Conservation (phyloP, 192 early-diverging fungal genomes). For the Gaertneriomyces semiglobifer region DNA sequence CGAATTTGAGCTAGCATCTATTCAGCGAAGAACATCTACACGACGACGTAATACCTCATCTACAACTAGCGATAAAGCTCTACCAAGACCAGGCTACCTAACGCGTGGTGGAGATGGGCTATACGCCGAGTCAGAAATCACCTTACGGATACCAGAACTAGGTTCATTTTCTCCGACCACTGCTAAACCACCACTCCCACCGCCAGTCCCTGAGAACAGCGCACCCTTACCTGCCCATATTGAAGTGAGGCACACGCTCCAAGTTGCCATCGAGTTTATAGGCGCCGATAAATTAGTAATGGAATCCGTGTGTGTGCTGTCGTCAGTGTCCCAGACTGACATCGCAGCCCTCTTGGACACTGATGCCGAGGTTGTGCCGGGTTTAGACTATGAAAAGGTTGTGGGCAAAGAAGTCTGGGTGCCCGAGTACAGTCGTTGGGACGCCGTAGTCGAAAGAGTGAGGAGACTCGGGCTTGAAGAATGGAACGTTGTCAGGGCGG, state of each 20-base stretch:
- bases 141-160: constrained; percentile 32
- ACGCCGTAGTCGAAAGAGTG: constrained; percentile 28
- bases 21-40: neutral
- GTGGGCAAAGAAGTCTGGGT: constrained; percentile 48
- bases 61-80: constrained; percentile 4
- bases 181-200: constrained; percentile 21
- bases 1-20: constrained; percentile 17
- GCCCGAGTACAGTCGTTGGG: constrained; percentile 38
- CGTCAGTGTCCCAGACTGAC: constrained; percentile 40
- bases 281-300: constrained; percentile 42
- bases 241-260: constrained; percentile 46
- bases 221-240: constrained; percentile 33
- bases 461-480: constrained; percentile 4
- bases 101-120: constrained; percentile 47
- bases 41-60: neutral
- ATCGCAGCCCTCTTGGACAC: constrained; percentile 36
- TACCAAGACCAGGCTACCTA: constrained; percentile 29
- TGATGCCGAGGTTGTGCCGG: constrained; percentile 41
- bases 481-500: constrained; percentile 17
- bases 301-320: constrained; percentile 43
- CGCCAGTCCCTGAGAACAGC: constrained; percentile 17
- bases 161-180: constrained; percentile 43
- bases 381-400: constrained; percentile 52
- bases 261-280: constrained; percentile 45
- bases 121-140: constrained; percentile 38